phyloP scores from a whole-genome alignment of 1,139 yeast species.

The Pichia sp. region DNA sequence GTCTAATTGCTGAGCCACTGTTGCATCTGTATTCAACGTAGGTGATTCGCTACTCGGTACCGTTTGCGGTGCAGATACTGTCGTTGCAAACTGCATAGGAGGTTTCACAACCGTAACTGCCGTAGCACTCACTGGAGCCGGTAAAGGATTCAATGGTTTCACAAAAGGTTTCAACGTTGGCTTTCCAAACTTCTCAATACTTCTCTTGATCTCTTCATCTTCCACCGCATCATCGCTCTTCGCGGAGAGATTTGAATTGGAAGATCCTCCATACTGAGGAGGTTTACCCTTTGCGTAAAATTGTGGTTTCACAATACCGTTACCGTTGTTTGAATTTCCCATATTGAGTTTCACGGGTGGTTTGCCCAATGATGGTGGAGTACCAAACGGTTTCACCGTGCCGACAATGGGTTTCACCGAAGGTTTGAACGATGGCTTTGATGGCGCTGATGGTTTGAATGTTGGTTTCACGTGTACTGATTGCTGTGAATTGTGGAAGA shows the following conservation, averaged over 20 bases:
- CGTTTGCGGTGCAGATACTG: no score
- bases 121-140: no score
- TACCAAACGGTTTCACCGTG: no score
- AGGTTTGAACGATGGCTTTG: constrained; percentile 9
- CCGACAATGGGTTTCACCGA: constrained; percentile 6
- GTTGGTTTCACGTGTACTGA: constrained; percentile 1
- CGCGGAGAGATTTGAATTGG: not conserved
- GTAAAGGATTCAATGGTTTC: no score
- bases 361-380: not conserved
- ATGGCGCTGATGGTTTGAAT: constrained; percentile 1
- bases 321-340: not conserved
- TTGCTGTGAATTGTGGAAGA: not conserved
- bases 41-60: no score
- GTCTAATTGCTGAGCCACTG: no score
- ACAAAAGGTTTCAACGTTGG: constrained; percentile 1
- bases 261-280: not conserved
- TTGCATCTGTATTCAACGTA: no score
- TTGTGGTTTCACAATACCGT: constrained; percentile 12
- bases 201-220: constrained; percentile 5
- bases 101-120: no score
- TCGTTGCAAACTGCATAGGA: no score
- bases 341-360: not conserved
- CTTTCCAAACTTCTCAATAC: constrained; percentile 9
- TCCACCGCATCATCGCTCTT: not conserved
- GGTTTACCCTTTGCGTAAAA: constrained; percentile 12